Conservation (phyloP, 2,329 filamentous ascomycete species). For the Verticillium dahliae region DNA sequence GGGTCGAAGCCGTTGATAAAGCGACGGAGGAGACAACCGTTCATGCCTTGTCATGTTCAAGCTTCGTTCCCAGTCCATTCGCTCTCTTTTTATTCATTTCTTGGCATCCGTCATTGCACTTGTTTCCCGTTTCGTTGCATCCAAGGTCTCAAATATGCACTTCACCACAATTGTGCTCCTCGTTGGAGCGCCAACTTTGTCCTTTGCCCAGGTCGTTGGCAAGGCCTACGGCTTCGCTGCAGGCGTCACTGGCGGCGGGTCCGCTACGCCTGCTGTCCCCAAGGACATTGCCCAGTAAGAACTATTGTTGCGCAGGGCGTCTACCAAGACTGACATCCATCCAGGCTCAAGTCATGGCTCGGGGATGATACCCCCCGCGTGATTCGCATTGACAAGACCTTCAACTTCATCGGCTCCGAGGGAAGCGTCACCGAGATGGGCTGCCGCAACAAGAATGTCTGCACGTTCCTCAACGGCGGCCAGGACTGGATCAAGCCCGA, state of each 20-base stretch:
- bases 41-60: not conserved
- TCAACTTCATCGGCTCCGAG: constrained; percentile 16
- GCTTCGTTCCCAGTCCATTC: not conserved
- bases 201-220: constrained; percentile 1
- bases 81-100: not conserved
- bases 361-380: constrained; percentile 22
- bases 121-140: not conserved
- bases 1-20: not conserved
- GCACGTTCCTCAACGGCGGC: constrained; percentile 9
- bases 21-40: not conserved
- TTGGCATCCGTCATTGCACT: not conserved
- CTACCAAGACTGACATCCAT: not conserved
- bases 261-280: not conserved
- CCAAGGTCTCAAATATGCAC: not conserved
- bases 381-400: constrained; percentile 24
- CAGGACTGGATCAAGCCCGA: constrained; percentile 19
- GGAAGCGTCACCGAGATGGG: constrained; percentile 14
- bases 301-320: too few relatives aligned
- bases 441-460: constrained; percentile 14
- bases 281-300: constrained; percentile 4
- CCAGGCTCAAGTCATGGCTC: constrained; percentile 17
- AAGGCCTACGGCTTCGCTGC: constrained; percentile 3
- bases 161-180: not conserved
- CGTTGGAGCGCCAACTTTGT: not conserved
- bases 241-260: constrained; percentile 5